phyloP scores from a whole-genome alignment of 1,139 yeast genomes.

The Saccharomycopsis phalli region DNA sequence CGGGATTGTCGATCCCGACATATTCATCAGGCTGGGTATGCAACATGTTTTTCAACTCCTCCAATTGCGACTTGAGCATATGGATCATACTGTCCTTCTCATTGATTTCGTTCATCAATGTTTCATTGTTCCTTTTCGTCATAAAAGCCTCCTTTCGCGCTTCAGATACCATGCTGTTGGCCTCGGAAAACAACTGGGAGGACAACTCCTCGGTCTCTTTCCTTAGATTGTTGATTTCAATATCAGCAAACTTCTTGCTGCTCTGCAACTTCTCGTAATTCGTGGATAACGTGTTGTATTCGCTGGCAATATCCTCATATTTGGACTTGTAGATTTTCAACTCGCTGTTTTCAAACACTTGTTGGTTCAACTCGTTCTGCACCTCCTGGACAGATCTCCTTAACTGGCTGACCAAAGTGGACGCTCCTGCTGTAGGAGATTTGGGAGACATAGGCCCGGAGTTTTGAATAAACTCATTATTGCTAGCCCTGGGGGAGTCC shows the following conservation, averaged over 20 bases:
- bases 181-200: conserved; percentile 68
- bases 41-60: conserved; percentile 54
- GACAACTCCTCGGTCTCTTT: conserved; percentile 73
- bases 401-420: conserved; percentile 11
- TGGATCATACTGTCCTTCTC: conserved; percentile 68
- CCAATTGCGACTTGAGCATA: conserved; percentile 59
- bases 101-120: conserved; percentile 53
- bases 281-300: conserved; percentile 10
- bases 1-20: conserved; percentile 1
- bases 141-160: conserved; percentile 55
- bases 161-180: conserved; percentile 68
- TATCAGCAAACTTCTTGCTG: conserved; percentile 35
- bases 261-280: conserved; percentile 14
- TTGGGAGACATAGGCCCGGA: neutral
- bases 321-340: conserved; percentile 17
- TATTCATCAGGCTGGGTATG: neutral
- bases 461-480: conserved; percentile 2
- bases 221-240: conserved; percentile 48
- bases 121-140: conserved; percentile 38
- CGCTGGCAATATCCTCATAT: conserved; percentile 15
- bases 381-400: conserved; percentile 14
- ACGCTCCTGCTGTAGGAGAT: conserved; percentile 1
- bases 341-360: conserved; percentile 17
- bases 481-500: neutral
- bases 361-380: conserved; percentile 19